phyloP scores from a whole-genome alignment of 164 flowering plant species.

The Aristolochia californica region DNA sequence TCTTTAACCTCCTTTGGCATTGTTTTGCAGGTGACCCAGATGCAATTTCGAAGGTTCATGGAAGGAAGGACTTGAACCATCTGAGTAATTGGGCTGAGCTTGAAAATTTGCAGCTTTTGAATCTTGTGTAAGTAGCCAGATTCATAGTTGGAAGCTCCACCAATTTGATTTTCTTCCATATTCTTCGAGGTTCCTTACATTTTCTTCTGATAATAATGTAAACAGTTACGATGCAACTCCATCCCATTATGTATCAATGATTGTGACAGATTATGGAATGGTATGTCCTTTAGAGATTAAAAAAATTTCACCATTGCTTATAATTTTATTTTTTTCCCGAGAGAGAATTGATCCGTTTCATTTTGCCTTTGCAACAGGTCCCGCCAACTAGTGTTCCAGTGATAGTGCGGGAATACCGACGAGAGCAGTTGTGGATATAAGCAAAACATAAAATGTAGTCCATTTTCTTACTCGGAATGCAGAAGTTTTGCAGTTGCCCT shows the following conservation, averaged over 20 bases:
- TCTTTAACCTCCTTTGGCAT: neutral
- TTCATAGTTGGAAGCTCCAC: neutral
- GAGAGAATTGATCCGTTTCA: neutral
- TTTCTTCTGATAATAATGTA: conserved; percentile 10
- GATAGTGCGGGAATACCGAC: conserved; percentile 66
- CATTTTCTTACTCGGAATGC: neutral
- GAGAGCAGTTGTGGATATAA: conserved; percentile 53
- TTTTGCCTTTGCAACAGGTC: conserved; percentile 28
- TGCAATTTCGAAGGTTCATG: conserved; percentile 59
- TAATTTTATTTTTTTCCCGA: neutral
- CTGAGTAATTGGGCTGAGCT: conserved; percentile 39
- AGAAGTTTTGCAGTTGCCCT: neutral
- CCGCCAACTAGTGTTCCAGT: conserved; percentile 91
- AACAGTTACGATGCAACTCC: conserved; percentile 90
- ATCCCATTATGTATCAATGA: conserved; percentile 84
- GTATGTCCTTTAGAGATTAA: conserved; percentile 34
- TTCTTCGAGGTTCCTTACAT: neutral
- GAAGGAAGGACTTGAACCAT: conserved; percentile 45
- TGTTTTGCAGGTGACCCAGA: conserved; percentile 64
- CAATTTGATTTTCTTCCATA: neutral
- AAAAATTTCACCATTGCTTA: neutral
- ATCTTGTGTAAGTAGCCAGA: conserved; percentile 48
- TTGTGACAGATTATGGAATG: conserved; percentile 94
- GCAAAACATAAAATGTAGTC: conserved; percentile 4
- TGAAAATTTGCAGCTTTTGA: conserved; percentile 65